Base-by-base conservation (phyloP, 345 rosid species). In the Citrus maxima region DNA sequence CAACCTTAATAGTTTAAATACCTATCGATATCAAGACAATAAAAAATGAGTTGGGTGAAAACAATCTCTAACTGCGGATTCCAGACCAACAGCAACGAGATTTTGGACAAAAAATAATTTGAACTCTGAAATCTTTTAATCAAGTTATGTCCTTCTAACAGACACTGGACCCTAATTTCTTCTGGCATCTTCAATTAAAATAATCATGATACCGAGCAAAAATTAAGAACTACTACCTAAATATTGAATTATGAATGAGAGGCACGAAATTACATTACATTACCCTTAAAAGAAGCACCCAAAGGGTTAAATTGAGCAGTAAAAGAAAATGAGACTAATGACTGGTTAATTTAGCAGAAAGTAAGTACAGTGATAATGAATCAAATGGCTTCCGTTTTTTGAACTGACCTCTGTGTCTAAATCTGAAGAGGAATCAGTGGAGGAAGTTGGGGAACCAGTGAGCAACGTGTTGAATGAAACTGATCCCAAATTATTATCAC, bases 361-460 rank as follows among this genome's bases (percentile, higher is more conserved):
- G 27, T 24, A 66, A 67, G 71, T 70, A 72, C 35, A 16, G 24
- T 16, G 13, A 70, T 14, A 68, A 13, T 25, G 56, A 40, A 42
- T 40, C 32, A 42, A 25, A 24, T 6, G 16, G 56, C 46, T 18
- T 56, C 63, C 63, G 79, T 35, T 54, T 62, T 16, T 67, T 63
- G n/a, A 32, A 85, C 92, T 86, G 79, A 90, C 92, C 91, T 85
- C 86, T 1, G 91, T 85, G 84, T 89, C 91, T 67, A 89, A 86
- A 84, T 88, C 91, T 21, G 90, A 88, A 0, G 89, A 88, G 38
- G 85, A 84, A 84, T 81, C 91, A 0, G 85, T 79, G 18, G 84
- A 83, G 27, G 88, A 85, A 75, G 76, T 74, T 28, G 89, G 87
- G 46, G 88, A 88, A 67, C 82, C 87, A 22, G 88, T 80, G 68